Evolutionary conservation across 345 rosid species (phyloP).

Genomic region (Eucalyptus tenuipes): DNA sequence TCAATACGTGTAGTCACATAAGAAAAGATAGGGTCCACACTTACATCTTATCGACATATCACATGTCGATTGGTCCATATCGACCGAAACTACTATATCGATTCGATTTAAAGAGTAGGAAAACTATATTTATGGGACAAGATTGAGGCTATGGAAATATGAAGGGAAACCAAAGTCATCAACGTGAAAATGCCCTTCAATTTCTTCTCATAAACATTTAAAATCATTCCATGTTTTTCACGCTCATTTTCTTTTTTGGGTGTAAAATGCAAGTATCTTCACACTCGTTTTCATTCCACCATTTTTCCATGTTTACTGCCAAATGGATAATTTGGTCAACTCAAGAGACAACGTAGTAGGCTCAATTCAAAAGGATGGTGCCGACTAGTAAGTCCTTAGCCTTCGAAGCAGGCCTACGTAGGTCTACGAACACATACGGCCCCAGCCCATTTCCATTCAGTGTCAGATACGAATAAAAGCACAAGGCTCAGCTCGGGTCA

Average conservation of each 20-base stretch:
- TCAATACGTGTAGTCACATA: rapidly evolving
- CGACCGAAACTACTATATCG: rapidly evolving
- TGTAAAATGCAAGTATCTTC: not conserved
- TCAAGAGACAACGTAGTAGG: not conserved
- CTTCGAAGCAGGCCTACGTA: not conserved
- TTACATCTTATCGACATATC: rapidly evolving
- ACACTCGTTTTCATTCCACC: not conserved
- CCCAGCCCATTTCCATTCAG: not conserved
- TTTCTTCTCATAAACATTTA: not conserved
- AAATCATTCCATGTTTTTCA: not conserved
- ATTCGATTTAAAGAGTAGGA: not conserved
- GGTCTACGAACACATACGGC: not conserved
- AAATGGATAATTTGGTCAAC: not conserved
- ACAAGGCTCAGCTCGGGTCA: not conserved
- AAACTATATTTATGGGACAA: not conserved
- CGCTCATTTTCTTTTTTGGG: not conserved
- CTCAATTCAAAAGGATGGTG: not conserved
- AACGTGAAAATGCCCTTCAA: not conserved
- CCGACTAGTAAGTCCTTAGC: not conserved
- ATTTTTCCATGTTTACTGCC: not conserved
- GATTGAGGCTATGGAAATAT: not conserved
- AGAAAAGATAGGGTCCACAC: rapidly evolving
- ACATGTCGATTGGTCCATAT: not conserved
- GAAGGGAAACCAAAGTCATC: not conserved
- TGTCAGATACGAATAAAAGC: not conserved